phyloP scores from a whole-genome alignment of 2,329 filamentous ascomycete genomes.

The Ceratocystis albifundus region DNA sequence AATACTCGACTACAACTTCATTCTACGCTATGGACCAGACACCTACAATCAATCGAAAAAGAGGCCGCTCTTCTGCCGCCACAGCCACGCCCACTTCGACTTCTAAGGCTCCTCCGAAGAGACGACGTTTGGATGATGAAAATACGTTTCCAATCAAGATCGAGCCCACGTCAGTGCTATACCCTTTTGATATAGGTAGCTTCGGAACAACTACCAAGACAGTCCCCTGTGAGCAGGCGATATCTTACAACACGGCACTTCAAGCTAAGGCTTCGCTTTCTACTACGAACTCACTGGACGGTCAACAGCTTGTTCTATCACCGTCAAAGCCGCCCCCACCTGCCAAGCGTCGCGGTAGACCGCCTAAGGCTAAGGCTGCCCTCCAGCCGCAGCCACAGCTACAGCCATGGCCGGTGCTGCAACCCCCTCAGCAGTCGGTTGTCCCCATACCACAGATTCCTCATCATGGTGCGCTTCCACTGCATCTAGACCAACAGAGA shows the following conservation, averaged over 20 bases:
- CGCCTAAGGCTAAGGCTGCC: conserved; percentile 21
- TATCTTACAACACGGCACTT: no score
- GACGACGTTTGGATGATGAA: conserved; percentile 19
- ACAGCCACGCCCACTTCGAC: conserved; percentile 21
- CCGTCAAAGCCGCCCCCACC: neutral
- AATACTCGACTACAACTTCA: neutral
- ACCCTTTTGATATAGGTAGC: neutral
- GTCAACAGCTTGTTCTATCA: neutral
- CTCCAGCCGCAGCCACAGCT: conserved; percentile 8
- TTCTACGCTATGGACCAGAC: conserved; percentile 14
- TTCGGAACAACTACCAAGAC: neutral
- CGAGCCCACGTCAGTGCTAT: neutral
- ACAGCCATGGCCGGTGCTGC: conserved; percentile 5
- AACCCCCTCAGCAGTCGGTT: conserved; percentile 1
- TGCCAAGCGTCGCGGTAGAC: conserved; percentile 14
- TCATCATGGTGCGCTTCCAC: neutral
- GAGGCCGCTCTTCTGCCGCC: conserved; percentile 16
- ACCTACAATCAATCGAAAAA: conserved; percentile 18
- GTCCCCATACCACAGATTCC: neutral
- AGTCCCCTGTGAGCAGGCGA: neutral
- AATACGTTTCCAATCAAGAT: conserved; percentile 10
- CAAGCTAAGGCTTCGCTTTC: neutral
- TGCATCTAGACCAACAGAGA: neutral
- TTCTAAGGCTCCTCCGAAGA: conserved; percentile 9
- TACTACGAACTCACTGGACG: neutral